These are phyloP conservation scores for Capsicum baccatum DNA, from an alignment of 257 asterid genomes.

Conservation along the genomic window DNA sequence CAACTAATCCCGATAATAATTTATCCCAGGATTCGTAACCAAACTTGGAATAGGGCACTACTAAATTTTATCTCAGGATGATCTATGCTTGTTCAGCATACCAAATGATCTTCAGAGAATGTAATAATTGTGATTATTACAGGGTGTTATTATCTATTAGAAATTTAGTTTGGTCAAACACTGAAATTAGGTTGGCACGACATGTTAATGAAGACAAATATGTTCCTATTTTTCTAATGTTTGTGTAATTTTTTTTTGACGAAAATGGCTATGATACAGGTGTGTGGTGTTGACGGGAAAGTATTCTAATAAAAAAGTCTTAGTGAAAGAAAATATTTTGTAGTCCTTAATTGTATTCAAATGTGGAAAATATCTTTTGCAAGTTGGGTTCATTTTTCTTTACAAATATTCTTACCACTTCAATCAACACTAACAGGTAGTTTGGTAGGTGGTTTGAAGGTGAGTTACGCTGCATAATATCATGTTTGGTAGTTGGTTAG, in stretches of 20 bases:
- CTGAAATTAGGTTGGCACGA: neutral
- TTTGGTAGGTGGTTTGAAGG: neutral
- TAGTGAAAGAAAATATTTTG: neutral
- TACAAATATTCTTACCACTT: neutral
- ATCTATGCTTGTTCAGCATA: neutral
- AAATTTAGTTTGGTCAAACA: neutral
- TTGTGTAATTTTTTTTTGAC: neutral
- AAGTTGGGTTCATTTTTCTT: neutral
- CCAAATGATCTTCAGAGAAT: neutral
- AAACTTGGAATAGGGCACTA: neutral
- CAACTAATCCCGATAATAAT: neutral
- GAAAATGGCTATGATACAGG: neutral
- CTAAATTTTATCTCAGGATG: neutral
- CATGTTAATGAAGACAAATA: neutral
- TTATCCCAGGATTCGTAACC: neutral
- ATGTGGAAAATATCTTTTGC: neutral
- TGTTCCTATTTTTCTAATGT: neutral
- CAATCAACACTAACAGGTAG: neutral
- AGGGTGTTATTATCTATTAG: neutral
- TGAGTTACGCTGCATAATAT: neutral
- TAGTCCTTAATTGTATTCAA: neutral
- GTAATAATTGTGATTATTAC: neutral
- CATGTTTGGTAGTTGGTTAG: neutral
- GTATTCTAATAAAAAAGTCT: neutral
- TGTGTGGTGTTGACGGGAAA: neutral